Evolutionary conservation across 1,284 basidiomycete species (phyloP), one percentile per base, ranked within the genome.

Genomic region (Pseudozyma thailandica): DNA sequence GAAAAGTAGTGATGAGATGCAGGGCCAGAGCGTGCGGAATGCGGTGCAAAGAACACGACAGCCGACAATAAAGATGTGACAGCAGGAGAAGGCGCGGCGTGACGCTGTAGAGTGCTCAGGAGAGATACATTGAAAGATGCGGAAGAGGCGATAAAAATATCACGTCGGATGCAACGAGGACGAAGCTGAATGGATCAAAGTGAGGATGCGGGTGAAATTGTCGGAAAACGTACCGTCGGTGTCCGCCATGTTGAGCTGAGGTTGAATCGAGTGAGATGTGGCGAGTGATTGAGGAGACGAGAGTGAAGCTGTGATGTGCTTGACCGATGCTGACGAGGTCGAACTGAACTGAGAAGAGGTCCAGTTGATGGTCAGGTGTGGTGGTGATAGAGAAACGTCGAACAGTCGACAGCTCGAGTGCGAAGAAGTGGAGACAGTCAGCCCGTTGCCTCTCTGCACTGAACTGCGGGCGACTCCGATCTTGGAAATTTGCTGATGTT

Each of bases 171-270:
- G 44, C 37, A 46, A 38, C 28, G 30, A 33, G 21, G 45, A 28
- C 16, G 50, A 6, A 46, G 62, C 33, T 38, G 51, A 21, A 18
- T 16, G 25, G 21, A 16, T 31, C 30, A 56, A 52, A 13, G 45
- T 25, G 64, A 62, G 16, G 15, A 15, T 15, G 30, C 7, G 30
- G 15, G 30, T 31, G 30, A 31, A 15, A 31, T 35, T 57, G 60
- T 62, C 57, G 71, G 42, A 62, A 50, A 48, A 77, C 75, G 72
- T 73, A 77, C 75, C 75, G 52, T 77, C 75, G 58, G 57, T 56
- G 57, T 77, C 75, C 59, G 75, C 75, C 75, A 77, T 77, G 49
- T 42, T 73, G 51, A 50, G 51, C 59, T 51, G 39, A 27, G 46
- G 39, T 18, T 41, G 15, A 37, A 15, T 21, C 30, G 51, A 43